Conservation (phyloP, 106 monocot genomes). For the Cymbidium sinense region DNA sequence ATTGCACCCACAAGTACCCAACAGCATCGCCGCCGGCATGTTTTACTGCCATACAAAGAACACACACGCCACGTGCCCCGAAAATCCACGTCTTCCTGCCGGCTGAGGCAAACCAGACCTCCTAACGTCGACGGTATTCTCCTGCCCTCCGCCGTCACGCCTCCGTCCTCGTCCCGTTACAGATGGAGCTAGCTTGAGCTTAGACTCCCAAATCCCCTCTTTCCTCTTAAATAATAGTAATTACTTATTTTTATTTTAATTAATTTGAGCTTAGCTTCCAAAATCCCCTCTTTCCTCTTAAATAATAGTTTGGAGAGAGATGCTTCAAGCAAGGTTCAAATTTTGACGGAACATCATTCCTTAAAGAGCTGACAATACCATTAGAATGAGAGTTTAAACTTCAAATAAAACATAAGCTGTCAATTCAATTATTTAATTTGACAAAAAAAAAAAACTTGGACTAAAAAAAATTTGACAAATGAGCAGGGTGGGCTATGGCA, state of each 20-base stretch:
- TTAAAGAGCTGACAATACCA: not conserved
- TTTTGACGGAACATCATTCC: conserved; percentile 9
- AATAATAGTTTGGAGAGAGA: not conserved
- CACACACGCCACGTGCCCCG: not conserved
- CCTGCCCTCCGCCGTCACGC: not conserved
- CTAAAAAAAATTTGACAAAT: not conserved
- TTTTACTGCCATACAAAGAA: not conserved
- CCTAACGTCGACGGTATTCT: not conserved
- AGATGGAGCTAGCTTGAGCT: no score
- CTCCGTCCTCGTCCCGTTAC: not conserved
- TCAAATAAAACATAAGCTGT: not conserved
- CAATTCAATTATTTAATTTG: not conserved
- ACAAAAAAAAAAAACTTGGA: not conserved
- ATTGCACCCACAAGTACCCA: not conserved
- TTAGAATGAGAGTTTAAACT: not conserved
- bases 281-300: no score
- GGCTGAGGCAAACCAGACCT: not conserved
- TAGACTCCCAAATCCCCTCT: no score
- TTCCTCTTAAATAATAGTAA: no score
- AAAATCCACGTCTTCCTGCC: not conserved
- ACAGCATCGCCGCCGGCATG: not conserved
- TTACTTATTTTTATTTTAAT: no score
- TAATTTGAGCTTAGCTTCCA: not conserved
- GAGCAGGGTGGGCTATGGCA: not conserved
- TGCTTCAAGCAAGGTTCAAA: not conserved